Conservation (phyloP, 176 grass and related monocot genomes). For the Oryza nivara region DNA sequence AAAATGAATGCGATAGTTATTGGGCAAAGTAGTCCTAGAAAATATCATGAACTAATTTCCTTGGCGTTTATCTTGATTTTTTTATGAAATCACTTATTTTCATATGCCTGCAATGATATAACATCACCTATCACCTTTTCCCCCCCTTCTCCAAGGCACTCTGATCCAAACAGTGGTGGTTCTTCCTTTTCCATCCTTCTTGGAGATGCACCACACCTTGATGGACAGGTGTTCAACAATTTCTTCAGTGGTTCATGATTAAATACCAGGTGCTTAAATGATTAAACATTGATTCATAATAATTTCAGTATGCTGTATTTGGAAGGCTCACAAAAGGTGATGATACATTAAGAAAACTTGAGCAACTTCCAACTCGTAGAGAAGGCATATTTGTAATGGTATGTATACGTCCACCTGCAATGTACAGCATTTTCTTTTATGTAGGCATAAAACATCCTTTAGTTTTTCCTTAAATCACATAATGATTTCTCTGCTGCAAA, state of each 20-base stretch:
- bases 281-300: slow-evolving; percentile 22
- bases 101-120: not conserved
- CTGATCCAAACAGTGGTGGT: slow-evolving; percentile 85
- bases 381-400: slow-evolving; percentile 98
- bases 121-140: not conserved
- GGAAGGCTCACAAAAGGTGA: slow-evolving; percentile 91
- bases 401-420: slow-evolving; percentile 41
- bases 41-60: not conserved
- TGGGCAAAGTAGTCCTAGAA: not conserved
- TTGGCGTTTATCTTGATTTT: not conserved
- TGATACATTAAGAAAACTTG: slow-evolving; percentile 82
- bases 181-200: slow-evolving; percentile 98
- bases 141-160: slow-evolving; percentile 58
- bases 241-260: not conserved
- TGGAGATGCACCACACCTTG: slow-evolving; percentile 84
- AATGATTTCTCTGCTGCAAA: slow-evolving; percentile 6
- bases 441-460: not conserved
- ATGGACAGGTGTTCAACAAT: slow-evolving; percentile 70
- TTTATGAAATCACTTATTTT: not conserved
- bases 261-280: slow-evolving; percentile 28
- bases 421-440: not conserved
- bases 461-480: slow-evolving; percentile 7
- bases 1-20: slow-evolving; percentile 11
- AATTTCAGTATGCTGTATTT: slow-evolving; percentile 90
- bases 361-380: slow-evolving; percentile 72